Percentiles rank a stretch among this genome's conserved stretches.
Evolutionary conservation across 148 eudicot species (phyloP).

Genomic region (Simmondsia chinensis): DNA sequence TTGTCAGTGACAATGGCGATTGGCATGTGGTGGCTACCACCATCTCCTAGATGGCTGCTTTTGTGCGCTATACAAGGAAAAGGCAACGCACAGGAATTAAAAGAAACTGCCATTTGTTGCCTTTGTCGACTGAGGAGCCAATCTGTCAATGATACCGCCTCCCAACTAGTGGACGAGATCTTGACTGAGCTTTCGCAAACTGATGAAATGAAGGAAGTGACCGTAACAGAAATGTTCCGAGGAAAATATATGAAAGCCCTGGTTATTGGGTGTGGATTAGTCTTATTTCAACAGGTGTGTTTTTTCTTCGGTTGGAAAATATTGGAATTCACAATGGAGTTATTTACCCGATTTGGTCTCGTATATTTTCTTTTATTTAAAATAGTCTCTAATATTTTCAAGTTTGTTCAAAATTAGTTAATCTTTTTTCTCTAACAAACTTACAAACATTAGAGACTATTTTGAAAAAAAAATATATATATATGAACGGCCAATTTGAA

Average conservation of each 20-base stretch:
- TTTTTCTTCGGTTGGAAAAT: neutral
- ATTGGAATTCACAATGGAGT: no score
- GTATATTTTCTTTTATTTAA: no score
- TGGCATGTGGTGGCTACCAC: conserved; percentile 99
- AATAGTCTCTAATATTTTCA: no score
- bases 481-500: no score
- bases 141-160: conserved; percentile 41
- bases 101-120: conserved; percentile 55
- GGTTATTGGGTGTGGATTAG: conserved; percentile 76
- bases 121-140: conserved; percentile 77
- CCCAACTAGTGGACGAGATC: conserved; percentile 76
- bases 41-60: conserved; percentile 94
- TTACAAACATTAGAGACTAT: no score
- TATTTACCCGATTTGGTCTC: no score
- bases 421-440: no score
- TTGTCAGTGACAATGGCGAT: conserved; percentile 68
- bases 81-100: conserved; percentile 56
- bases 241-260: conserved; percentile 94
- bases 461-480: no score
- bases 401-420: no score
- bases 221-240: conserved; percentile 61
- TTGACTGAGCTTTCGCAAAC: conserved; percentile 61
- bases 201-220: conserved; percentile 41
- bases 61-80: conserved; percentile 88
- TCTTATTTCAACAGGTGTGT: conserved; percentile 87